These are phyloP conservation scores for Fusarium agapanthi DNA, from an alignment of 2,329 filamentous ascomycete species.

Conservation along the genomic window DNA sequence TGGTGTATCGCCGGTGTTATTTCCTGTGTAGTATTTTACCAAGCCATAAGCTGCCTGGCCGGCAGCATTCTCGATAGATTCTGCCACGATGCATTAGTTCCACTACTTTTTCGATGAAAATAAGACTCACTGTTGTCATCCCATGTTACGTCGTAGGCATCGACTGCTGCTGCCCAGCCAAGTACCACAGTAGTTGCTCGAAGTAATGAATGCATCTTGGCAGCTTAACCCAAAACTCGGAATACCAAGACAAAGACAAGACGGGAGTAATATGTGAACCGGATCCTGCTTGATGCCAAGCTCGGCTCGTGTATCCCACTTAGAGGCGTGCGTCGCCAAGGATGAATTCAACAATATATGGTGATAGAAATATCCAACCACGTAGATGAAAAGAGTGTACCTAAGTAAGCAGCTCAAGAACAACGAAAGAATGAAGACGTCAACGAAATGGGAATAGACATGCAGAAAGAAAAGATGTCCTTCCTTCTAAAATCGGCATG, in stretches of 20 bases:
- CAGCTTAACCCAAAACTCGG: conserved; percentile 1
- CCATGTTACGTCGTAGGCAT: conserved; percentile 32
- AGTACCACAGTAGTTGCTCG: conserved; percentile 18
- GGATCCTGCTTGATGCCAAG: conserved; percentile 11
- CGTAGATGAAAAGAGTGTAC: conserved; percentile 5
- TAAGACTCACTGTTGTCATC: conserved; percentile 32
- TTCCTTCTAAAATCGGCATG: conserved; percentile 11
- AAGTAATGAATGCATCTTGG: conserved; percentile 34
- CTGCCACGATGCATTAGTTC: conserved; percentile 42
- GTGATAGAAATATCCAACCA: conserved; percentile 1
- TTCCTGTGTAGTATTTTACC: conserved; percentile 63
- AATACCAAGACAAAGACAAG: conserved; percentile 13
- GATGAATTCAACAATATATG: conserved; percentile 6
- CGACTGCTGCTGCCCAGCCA: conserved; percentile 21
- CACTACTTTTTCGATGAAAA: not conserved
- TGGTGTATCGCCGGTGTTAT: conserved; percentile 66
- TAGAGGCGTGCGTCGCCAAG: conserved; percentile 19
- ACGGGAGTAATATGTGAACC: conserved; percentile 1
- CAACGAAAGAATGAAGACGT: not conserved
- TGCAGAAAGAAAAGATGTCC: not conserved
- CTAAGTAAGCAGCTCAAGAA: not conserved
- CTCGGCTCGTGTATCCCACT: conserved; percentile 17
- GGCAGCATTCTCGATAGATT: conserved; percentile 60
- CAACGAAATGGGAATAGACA: not conserved
- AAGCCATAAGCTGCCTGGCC: conserved; percentile 57